phyloP scores from a whole-genome alignment of 805 yeast species.

The Pichia paraexigua region DNA sequence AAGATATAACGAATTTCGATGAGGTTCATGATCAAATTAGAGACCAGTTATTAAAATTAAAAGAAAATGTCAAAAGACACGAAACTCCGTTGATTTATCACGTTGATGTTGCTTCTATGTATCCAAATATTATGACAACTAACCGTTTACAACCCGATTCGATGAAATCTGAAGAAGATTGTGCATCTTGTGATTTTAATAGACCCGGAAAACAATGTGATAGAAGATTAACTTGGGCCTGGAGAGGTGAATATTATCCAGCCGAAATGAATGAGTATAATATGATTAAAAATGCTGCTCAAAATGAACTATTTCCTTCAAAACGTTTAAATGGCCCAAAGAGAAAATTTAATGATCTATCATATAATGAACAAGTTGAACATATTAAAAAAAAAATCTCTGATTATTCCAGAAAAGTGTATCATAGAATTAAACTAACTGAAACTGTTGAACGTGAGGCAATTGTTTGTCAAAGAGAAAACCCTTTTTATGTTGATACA shows the following conservation, averaged over 20 bases:
- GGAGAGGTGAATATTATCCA: conserved; percentile 97
- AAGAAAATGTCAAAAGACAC: conserved; percentile 50
- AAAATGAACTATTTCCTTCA: conserved; percentile 69
- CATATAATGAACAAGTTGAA: conserved; percentile 68
- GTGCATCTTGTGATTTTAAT: conserved; percentile 96
- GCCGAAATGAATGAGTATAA: conserved; percentile 86
- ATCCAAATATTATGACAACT: conserved; percentile 97
- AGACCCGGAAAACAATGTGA: conserved; percentile 93
- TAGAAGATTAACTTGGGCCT: conserved; percentile 86
- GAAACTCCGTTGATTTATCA: conserved; percentile 90
- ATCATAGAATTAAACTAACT: conserved; percentile 71
- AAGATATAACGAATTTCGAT: conserved; percentile 72
- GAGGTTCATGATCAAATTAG: conserved; percentile 60
- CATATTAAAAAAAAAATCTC: conserved; percentile 68
- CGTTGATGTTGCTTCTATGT: conserved; percentile 99
- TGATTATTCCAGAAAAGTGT: conserved; percentile 80
- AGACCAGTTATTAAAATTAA: conserved; percentile 47
- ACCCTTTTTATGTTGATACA: conserved; percentile 93
- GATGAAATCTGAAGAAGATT: conserved; percentile 88
- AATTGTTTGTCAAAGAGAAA: conserved; percentile 93
- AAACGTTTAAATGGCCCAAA: conserved; percentile 47
- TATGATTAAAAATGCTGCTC: conserved; percentile 79
- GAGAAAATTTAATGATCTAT: conserved; percentile 65
- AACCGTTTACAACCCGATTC: conserved; percentile 97
- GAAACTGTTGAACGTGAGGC: conserved; percentile 86